Evolutionary conservation across 2,329 filamentous ascomycete genomes (phyloP), one percentile per base, ranked within the genome.

Genomic region (Xylariales sp.): DNA sequence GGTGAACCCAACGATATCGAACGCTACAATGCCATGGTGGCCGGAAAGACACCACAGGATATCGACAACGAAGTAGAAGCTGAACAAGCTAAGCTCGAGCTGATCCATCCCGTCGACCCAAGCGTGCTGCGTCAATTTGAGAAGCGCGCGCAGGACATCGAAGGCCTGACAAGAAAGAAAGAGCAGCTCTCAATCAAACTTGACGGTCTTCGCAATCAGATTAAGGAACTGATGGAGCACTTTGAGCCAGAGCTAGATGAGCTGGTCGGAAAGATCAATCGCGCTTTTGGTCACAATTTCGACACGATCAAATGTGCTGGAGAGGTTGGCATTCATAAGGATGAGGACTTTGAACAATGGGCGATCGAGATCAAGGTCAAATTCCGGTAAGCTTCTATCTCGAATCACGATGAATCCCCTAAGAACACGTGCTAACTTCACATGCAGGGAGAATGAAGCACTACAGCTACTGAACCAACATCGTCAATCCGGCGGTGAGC

Each of bases 401-500:
- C 13, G 18, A 19, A 14, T 11, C 20, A 20, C 14, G 13, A 5
- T 11, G 18, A 8, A 5, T 34, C n/a, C 23, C n/a, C 23, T 25
- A 25, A 8, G 8, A 25, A 25, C 23, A 25, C 23, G n/a, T n/a
- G n/a, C 23, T 25, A 17, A 23, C 13, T 14, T 20, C n/a, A 13
- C n/a, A 47, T 59, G n/a, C n/a, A 84, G 83, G 38, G 84, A 91
- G 55, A 79, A 83, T 56, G 93, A 97, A 59, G 78, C 76, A 4
- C 79, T 97, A 5, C 88, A 91, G 44, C 71, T 90, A 20, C 81
- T 98, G 17, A 85, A 95, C 53, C 84, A 88, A 30, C 90, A 97
- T 59, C 87, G 93, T 5, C 93, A 98, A 61, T 97, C 91, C 2
- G 93, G 93, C 53, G 93, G 93, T 47, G 93, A 98, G 67, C 85